phyloP scores from a whole-genome alignment of 345 rosid species.

The Ceriops tagal region DNA sequence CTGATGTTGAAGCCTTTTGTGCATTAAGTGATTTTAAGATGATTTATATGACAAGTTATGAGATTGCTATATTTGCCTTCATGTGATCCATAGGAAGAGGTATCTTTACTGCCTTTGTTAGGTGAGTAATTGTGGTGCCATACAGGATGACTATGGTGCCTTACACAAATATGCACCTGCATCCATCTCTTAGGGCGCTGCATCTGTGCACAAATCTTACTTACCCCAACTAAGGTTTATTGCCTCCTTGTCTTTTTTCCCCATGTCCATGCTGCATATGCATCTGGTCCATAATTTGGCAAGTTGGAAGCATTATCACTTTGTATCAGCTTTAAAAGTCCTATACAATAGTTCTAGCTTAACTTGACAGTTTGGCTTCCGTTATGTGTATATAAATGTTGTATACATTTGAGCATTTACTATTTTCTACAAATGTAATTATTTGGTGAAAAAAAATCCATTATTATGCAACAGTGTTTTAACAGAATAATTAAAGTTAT shows the following conservation, averaged over 20 bases:
- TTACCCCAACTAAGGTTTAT: slow-evolving; percentile 51
- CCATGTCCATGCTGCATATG: slow-evolving; percentile 20
- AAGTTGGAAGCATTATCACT: slow-evolving; percentile 3
- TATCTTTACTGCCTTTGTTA: slow-evolving; percentile 46
- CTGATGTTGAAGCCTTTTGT: not conserved
- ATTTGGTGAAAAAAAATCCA: no score
- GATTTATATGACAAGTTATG: not conserved
- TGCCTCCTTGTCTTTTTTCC: slow-evolving; percentile 37
- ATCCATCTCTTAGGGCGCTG: slow-evolving; percentile 51
- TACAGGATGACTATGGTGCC: slow-evolving; percentile 48
- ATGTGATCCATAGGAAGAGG: slow-evolving; percentile 32
- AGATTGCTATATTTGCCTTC: slow-evolving; percentile 11
- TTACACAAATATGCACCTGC: slow-evolving; percentile 42
- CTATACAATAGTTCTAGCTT: not conserved
- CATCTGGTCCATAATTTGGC: slow-evolving; percentile 8
- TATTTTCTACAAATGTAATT: no score
- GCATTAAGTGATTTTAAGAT: slow-evolving; percentile 12
- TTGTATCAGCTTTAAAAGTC: not conserved
- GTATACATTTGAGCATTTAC: no score
- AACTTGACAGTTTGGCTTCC: not conserved
- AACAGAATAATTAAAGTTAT: not conserved
- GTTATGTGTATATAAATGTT: not conserved
- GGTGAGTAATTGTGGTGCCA: slow-evolving; percentile 64
- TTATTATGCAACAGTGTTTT: not conserved
- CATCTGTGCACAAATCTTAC: slow-evolving; percentile 51